Conservation (phyloP, 1,284 basidiomycete species). For the Mixia osmundae region DNA sequence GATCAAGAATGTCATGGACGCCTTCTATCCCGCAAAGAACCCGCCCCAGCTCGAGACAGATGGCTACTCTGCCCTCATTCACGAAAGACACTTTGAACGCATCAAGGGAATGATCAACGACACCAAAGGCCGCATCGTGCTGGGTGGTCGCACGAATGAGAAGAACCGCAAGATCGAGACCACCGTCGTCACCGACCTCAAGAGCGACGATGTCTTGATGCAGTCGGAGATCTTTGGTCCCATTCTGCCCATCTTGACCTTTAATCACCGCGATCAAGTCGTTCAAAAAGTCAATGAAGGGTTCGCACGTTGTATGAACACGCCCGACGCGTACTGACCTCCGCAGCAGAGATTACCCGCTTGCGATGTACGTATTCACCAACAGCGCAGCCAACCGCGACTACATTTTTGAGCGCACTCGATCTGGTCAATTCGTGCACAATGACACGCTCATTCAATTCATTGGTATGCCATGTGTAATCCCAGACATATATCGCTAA, state of each 20-base stretch:
- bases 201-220: constrained; percentile 21
- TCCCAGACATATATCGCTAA: background rate
- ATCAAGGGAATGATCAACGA: constrained; percentile 18
- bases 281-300: constrained; percentile 15
- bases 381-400: constrained; percentile 16
- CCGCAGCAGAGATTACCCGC: constrained; percentile 13
- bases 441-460: constrained; percentile 21
- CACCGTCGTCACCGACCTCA: constrained; percentile 21
- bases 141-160: constrained; percentile 17
- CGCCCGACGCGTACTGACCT: background rate
- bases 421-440: constrained; percentile 12
- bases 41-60: constrained; percentile 9
- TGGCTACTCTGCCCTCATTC: constrained; percentile 21
- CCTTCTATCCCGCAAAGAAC: constrained; percentile 16
- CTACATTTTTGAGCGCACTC: constrained; percentile 13
- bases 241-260: constrained; percentile 20
- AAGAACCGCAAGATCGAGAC: constrained; percentile 18
- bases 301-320: background rate
- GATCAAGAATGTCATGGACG: constrained; percentile 16
- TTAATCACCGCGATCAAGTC: constrained; percentile 10
- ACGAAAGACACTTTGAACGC: constrained; percentile 21
- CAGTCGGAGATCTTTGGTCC: constrained; percentile 25
- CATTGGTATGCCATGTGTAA: constrained; percentile 11
- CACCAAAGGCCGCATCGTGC: constrained; percentile 21
- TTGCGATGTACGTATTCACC: constrained; percentile 24